A percentile compares a stretch with the other conserved stretches of the same genome.
phyloP scores from a whole-genome alignment of 139 green algal species.

The Tetradesmus obliquus region DNA sequence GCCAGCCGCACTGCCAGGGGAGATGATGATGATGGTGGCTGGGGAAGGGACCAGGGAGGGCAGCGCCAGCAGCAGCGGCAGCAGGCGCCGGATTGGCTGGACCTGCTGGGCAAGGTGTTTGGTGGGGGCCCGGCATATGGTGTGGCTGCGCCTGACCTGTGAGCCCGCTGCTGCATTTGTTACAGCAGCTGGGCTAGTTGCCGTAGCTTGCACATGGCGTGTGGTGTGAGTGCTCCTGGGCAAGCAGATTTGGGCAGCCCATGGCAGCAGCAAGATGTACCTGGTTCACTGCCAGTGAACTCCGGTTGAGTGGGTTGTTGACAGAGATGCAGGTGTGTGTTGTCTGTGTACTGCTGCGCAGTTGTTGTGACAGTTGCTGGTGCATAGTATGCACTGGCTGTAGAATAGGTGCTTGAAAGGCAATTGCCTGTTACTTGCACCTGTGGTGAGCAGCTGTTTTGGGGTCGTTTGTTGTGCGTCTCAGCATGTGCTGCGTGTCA shows the following conservation, averaged over 20 bases:
- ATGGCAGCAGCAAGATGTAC: background rate
- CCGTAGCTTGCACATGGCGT: background rate
- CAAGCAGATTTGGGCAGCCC: background rate
- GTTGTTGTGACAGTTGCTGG: too few relatives aligned
- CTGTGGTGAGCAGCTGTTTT: too few relatives aligned
- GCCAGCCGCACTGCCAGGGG: background rate
- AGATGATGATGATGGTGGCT: background rate
- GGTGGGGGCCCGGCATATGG: slow-evolving; percentile 4
- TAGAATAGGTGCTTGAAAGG: too few relatives aligned
- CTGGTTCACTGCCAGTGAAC: too few relatives aligned
- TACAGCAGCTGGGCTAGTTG: background rate
- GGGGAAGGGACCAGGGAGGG: background rate
- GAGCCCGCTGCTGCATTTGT: background rate
- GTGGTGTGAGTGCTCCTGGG: too few relatives aligned
- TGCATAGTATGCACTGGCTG: too few relatives aligned
- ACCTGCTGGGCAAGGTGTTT: slow-evolving; percentile 22
- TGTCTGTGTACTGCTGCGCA: too few relatives aligned
- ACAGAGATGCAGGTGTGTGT: too few relatives aligned
- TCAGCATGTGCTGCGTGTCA: too few relatives aligned
- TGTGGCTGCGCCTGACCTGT: background rate
- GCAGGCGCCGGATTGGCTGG: slow-evolving; percentile 8
- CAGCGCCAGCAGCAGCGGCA: slow-evolving; percentile 12
- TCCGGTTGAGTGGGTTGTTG: too few relatives aligned
- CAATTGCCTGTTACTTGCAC: too few relatives aligned
- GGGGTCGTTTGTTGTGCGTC: too few relatives aligned